Percentiles rank a stretch among this genome's conserved stretches.
Evolutionary conservation across 1,284 basidiomycete species (phyloP).

Genomic region (Microbotryum scabiosae): DNA sequence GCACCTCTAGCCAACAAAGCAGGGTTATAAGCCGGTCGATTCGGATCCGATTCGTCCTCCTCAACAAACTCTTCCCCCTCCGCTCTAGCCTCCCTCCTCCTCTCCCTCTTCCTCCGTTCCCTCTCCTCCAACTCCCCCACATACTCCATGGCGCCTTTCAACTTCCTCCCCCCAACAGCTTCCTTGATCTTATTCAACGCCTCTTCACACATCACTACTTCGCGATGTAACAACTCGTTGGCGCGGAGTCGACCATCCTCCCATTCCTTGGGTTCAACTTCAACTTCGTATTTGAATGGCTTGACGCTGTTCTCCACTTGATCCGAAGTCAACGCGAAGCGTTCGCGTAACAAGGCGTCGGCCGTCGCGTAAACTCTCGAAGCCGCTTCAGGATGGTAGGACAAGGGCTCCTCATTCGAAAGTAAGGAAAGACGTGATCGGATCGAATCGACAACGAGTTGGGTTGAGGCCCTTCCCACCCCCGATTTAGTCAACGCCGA

Average conservation of each 20-base stretch:
- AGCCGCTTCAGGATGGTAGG: conserved; percentile 74
- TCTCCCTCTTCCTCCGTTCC: conserved; percentile 56
- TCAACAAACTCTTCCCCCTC: conserved; percentile 38
- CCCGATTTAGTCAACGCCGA: conserved; percentile 92
- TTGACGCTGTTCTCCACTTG: conserved; percentile 99
- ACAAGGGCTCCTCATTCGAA: conserved; percentile 80
- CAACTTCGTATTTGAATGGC: conserved; percentile 94
- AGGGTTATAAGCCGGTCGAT: conserved; percentile 60
- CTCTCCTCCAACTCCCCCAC: conserved; percentile 74
- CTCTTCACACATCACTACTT: conserved; percentile 72
- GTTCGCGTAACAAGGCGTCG: conserved; percentile 81
- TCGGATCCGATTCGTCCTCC: conserved; percentile 45
- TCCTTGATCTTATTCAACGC: conserved; percentile 78
- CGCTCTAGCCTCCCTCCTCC: conserved; percentile 39
- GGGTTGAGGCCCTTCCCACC: conserved; percentile 86
- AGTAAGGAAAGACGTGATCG: conserved; percentile 82
- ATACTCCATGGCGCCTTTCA: conserved; percentile 70
- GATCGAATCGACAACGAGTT: conserved; percentile 90
- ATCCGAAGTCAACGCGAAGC: conserved; percentile 85
- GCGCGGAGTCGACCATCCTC: conserved; percentile 68
- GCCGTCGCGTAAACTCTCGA: conserved; percentile 86
- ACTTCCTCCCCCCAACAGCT: conserved; percentile 74
- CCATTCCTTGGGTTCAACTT: conserved; percentile 81
- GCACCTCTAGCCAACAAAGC: conserved; percentile 80
- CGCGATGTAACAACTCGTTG: conserved; percentile 70